Conservation (phyloP, 345 rosid genomes). For the Populus simonii region DNA sequence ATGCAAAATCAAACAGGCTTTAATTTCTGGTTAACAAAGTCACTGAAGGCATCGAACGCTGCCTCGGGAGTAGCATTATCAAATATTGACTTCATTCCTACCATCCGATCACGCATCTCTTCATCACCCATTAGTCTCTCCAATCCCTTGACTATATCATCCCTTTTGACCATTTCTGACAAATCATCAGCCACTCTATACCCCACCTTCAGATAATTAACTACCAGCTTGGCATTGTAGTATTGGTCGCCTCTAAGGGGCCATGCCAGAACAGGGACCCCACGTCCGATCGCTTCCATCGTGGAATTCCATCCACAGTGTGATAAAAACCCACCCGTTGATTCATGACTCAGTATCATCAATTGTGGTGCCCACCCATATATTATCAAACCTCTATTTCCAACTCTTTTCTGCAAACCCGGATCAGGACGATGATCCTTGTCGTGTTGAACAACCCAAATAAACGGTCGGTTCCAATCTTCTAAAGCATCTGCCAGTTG, state of each 20-base stretch:
- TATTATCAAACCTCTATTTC: constrained; percentile 37
- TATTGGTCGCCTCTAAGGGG: constrained; percentile 53
- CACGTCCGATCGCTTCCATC: constrained; percentile 45
- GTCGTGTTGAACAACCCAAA: constrained; percentile 23
- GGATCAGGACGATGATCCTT: not conserved
- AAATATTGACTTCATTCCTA: constrained; percentile 17
- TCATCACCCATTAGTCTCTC: constrained; percentile 22
- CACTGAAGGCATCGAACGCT: constrained; percentile 22
- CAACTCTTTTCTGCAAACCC: constrained; percentile 18
- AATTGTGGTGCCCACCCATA: constrained; percentile 49
- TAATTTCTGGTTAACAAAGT: constrained; percentile 9
- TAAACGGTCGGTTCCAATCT: constrained; percentile 12
- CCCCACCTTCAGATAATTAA: constrained; percentile 36
- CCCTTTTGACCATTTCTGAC: constrained; percentile 16
- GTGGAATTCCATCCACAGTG: constrained; percentile 63
- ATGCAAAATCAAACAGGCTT: too few relatives aligned
- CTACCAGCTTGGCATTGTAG: constrained; percentile 43
- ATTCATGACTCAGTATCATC: constrained; percentile 44
- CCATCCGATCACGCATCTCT: not conserved
- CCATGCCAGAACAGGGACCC: constrained; percentile 45
- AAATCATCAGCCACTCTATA: constrained; percentile 20
- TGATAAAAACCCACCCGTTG: constrained; percentile 45
- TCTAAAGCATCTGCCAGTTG: constrained; percentile 19
- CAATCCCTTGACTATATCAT: constrained; percentile 20
- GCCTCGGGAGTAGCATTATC: constrained; percentile 18